phyloP scores from a whole-genome alignment of 148 eudicot genomes.

The Bassia scoparia region DNA sequence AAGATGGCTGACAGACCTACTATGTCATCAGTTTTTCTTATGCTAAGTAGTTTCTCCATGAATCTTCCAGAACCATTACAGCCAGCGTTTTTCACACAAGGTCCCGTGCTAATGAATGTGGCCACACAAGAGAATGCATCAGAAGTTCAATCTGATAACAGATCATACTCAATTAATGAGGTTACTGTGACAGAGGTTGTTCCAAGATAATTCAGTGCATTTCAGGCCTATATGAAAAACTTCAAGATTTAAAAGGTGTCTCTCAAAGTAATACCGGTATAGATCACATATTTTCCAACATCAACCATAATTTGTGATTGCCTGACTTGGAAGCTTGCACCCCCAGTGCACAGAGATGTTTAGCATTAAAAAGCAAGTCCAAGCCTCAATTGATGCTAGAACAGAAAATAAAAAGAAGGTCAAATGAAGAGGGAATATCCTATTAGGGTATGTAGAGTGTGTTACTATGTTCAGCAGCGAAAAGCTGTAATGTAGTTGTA shows the following conservation, averaged over 20 bases:
- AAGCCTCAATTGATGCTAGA: background rate
- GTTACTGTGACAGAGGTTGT: conserved; percentile 20
- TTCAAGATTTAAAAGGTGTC: background rate
- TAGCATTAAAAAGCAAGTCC: background rate
- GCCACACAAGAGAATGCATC: conserved; percentile 5
- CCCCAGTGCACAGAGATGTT: no score
- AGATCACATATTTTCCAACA: no score
- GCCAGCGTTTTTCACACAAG: conserved; percentile 26
- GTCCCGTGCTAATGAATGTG: background rate
- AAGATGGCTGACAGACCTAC: conserved; percentile 35
- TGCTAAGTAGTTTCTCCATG: conserved; percentile 40
- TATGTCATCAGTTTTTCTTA: conserved; percentile 35
- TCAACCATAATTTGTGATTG: no score
- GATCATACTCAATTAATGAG: conserved; percentile 20
- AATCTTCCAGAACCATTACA: conserved; percentile 29
- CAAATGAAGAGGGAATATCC: background rate
- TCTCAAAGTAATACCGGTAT: background rate
- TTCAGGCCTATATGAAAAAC: background rate
- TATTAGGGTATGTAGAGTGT: background rate
- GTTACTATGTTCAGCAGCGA: no score
- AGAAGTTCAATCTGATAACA: conserved; percentile 7
- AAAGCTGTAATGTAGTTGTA: no score
- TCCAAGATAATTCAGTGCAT: conserved; percentile 6
- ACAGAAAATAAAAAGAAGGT: background rate
- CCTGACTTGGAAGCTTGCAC: no score